phyloP scores from a whole-genome alignment of 305 asterid species.

The Fraxinus dipetala region DNA sequence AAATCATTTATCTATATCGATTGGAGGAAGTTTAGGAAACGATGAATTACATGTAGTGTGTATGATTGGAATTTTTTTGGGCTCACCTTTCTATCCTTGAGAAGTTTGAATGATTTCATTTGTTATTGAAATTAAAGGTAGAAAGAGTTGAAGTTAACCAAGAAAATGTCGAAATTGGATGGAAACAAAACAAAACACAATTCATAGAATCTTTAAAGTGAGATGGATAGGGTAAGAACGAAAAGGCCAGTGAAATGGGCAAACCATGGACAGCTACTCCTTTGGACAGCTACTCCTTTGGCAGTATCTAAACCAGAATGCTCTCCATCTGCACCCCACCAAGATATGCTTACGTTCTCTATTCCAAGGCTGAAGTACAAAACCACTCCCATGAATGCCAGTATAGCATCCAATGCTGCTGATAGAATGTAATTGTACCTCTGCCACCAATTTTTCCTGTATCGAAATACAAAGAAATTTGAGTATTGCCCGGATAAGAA shows the following conservation, averaged over 20 bases:
- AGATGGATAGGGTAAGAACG: background rate
- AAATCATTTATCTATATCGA: background rate
- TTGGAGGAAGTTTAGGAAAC: background rate
- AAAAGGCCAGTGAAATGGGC: slow-evolving; percentile 36
- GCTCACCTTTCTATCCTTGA: background rate
- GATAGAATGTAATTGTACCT: slow-evolving; percentile 63
- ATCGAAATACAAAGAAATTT: slow-evolving; percentile 49
- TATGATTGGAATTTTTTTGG: background rate
- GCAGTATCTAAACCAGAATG: slow-evolving; percentile 54
- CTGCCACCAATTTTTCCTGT: slow-evolving; percentile 66
- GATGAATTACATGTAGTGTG: background rate
- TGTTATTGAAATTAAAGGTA: background rate
- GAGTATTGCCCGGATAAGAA: slow-evolving; percentile 47
- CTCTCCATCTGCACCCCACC: slow-evolving; percentile 66
- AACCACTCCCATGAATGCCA: slow-evolving; percentile 72
- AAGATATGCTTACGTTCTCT: slow-evolving; percentile 23
- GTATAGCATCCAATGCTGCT: slow-evolving; percentile 70
- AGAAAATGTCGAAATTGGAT: background rate
- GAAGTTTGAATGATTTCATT: background rate
- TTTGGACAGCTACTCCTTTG: slow-evolving; percentile 34
- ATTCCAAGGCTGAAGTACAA: slow-evolving; percentile 40
- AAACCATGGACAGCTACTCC: slow-evolving; percentile 45
- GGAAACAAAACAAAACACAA: background rate
- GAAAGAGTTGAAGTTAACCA: background rate
- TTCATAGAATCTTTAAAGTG: background rate